These are phyloP conservation scores for Pichia norvegensis DNA, from an alignment of 1,139 yeast species.

Conservation along the genomic window DNA sequence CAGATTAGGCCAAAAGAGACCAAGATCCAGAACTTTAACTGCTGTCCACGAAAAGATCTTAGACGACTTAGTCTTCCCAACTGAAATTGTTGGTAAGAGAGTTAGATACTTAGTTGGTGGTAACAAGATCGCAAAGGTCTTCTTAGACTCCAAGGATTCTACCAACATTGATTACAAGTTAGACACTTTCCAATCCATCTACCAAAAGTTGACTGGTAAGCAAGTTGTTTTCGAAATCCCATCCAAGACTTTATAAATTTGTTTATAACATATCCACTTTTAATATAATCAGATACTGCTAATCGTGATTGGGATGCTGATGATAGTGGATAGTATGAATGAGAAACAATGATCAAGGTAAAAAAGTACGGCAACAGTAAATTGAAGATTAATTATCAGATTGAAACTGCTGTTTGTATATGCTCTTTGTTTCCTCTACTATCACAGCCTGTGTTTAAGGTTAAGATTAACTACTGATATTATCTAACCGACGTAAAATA, in stretches of 20 bases:
- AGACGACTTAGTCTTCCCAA: constrained; percentile 99
- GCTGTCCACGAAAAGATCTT: constrained; percentile 98
- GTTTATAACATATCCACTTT: constrained; percentile 7
- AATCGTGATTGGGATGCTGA: neutral
- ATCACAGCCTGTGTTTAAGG: too few relatives aligned
- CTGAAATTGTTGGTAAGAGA: constrained; percentile 98
- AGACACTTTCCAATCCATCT: constrained; percentile 98
- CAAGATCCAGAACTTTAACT: constrained; percentile 98
- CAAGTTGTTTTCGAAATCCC: constrained; percentile 98
- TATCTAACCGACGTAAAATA: too few relatives aligned
- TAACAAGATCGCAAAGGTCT: constrained; percentile 95
- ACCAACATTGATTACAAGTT: constrained; percentile 97
- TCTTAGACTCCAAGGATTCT: constrained; percentile 97
- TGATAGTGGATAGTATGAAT: neutral
- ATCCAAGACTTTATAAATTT: constrained; percentile 56
- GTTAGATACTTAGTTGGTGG: constrained; percentile 99
- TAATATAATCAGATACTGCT: constrained; percentile 5
- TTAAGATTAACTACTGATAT: too few relatives aligned
- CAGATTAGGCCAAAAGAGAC: constrained; percentile 96
- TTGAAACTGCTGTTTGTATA: too few relatives aligned
- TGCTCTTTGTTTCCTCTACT: too few relatives aligned
- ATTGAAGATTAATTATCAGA: neutral
- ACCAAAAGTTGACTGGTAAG: constrained; percentile 98
- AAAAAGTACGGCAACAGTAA: neutral
- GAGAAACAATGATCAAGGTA: neutral